Evolutionary conservation across 768 basidiomycete species (phyloP).

Genomic region (Boletus rex-veris): DNA sequence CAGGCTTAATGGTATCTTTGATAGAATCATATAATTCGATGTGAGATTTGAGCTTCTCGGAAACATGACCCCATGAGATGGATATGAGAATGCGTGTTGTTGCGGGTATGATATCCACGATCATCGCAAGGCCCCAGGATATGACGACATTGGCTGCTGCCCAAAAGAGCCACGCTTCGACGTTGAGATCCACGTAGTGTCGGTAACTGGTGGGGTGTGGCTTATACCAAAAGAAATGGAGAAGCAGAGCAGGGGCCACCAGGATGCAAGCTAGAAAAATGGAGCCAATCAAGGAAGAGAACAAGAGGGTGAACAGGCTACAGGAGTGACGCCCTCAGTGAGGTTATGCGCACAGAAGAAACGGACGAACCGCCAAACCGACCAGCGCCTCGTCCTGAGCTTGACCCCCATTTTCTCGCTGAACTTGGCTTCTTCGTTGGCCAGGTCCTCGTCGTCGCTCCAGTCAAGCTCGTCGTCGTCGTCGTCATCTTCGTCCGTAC

Average conservation of each 20-base stretch:
- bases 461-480: slow-evolving; percentile 64
- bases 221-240: slow-evolving; percentile 71
- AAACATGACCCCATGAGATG: slow-evolving; percentile 71
- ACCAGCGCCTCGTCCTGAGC: slow-evolving; percentile 45
- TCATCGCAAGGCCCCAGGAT: slow-evolving; percentile 75
- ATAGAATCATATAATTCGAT: slow-evolving; percentile 69
- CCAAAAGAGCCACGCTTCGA: slow-evolving; percentile 82
- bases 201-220: slow-evolving; percentile 54
- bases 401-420: slow-evolving; percentile 54
- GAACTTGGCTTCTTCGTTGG: slow-evolving; percentile 65
- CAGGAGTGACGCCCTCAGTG: neutral
- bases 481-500: slow-evolving; percentile 58
- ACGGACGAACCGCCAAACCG: slow-evolving; percentile 48
- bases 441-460: slow-evolving; percentile 75
- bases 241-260: slow-evolving; percentile 55
- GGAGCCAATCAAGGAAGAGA: slow-evolving; percentile 73
- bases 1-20: slow-evolving; percentile 67
- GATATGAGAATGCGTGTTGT: slow-evolving; percentile 51
- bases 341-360: neutral
- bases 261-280: slow-evolving; percentile 60
- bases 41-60: slow-evolving; percentile 60
- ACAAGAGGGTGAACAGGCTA: slow-evolving; percentile 59
- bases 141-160: slow-evolving; percentile 72
- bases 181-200: slow-evolving; percentile 58
- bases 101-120: slow-evolving; percentile 65